Evolutionary conservation across 176 grass and related monocot species (phyloP).

Genomic region (Cocos nucifera): DNA sequence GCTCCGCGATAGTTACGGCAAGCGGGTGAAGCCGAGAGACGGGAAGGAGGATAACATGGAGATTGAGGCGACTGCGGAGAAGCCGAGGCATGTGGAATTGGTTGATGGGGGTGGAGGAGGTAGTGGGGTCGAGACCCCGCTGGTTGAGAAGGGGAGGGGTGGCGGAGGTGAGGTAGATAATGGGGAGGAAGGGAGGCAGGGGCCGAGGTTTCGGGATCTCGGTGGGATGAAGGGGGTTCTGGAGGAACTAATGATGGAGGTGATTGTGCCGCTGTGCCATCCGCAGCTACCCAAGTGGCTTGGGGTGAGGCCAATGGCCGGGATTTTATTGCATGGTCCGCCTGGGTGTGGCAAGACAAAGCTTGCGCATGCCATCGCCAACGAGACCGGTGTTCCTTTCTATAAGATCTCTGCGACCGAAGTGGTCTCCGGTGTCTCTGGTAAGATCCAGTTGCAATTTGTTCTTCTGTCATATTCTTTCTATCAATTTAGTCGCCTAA

Average conservation of each 20-base stretch:
- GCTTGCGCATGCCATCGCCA: constrained; percentile 75
- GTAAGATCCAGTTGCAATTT: constrained; percentile 21
- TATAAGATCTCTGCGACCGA: constrained; percentile 91
- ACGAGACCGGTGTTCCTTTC: constrained; percentile 77
- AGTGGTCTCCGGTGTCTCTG: constrained; percentile 77
- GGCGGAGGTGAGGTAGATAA: not conserved
- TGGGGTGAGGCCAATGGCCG: constrained; percentile 65
- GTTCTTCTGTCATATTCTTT: too few relatives aligned
- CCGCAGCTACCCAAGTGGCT: constrained; percentile 55
- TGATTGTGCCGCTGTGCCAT: constrained; percentile 74
- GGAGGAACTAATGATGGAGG: constrained; percentile 82
- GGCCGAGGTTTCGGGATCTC: constrained; percentile 53
- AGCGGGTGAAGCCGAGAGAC: constrained; percentile 14
- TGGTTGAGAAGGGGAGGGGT: constrained; percentile 22
- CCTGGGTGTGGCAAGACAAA: constrained; percentile 89
- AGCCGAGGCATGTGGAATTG: constrained; percentile 28
- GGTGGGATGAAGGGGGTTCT: constrained; percentile 63
- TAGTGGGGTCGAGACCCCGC: constrained; percentile 6
- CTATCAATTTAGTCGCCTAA: too few relatives aligned
- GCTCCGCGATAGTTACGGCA: constrained; percentile 42
- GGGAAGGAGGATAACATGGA: constrained; percentile 38
- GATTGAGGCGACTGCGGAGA: constrained; percentile 46
- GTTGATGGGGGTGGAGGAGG: constrained; percentile 15
- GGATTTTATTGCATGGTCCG: constrained; percentile 69
- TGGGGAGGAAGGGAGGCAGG: constrained; percentile 12